Base-by-base conservation (phyloP, 169 alveolate species). In the Blepharisma undulans region DNA sequence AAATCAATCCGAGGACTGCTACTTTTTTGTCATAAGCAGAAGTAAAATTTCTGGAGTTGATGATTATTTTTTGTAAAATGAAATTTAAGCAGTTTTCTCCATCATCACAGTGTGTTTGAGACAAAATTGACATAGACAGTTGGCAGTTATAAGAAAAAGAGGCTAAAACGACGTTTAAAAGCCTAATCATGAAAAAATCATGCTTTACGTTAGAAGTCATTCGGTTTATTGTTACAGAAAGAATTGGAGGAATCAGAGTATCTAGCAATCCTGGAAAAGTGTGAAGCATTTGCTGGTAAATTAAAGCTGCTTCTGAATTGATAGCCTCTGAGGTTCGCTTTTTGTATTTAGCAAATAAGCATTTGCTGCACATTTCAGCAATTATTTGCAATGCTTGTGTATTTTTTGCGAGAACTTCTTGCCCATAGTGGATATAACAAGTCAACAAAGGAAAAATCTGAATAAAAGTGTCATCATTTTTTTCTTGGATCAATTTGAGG, bases 1-100 rank as follows among this genome's bases (percentile, higher is more conserved):
- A 32, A 8, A 72, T 16, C 2, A 82, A 78, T 1, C 89, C 89
- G 7, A 22, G 1, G 36, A 60, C 30, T n/a, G 78, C 89, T 22
- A 82, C 89, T 82, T 82, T 82, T 60, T 60, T 34, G 22, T 82
- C 89, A 72, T 82, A 82, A 22, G 89, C 76, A n/a, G 32, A 78
- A 32, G 32, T 6, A 30, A 82, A 82, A 60, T n/a, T 60, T 4
- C 27, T 21, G 6, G 89, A 32, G 29, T 48, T 34, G 6, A n/a
- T 22, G 14, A n/a, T 48, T 16, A 82, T 82, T 30, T 34, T 22
- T 36, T 59, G 33, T 19, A 82, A 30, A 2, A 82, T 33, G 18
- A 36, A 82, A 21, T 82, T 30, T 19, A 82, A 30, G 76, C 60
- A 82, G 29, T 27, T 82, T 33, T 82, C 36, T 16, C 77, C 77